phyloP scores from a whole-genome alignment of 192 early-diverging fungal genomes.

The Coemansia sp. region DNA sequence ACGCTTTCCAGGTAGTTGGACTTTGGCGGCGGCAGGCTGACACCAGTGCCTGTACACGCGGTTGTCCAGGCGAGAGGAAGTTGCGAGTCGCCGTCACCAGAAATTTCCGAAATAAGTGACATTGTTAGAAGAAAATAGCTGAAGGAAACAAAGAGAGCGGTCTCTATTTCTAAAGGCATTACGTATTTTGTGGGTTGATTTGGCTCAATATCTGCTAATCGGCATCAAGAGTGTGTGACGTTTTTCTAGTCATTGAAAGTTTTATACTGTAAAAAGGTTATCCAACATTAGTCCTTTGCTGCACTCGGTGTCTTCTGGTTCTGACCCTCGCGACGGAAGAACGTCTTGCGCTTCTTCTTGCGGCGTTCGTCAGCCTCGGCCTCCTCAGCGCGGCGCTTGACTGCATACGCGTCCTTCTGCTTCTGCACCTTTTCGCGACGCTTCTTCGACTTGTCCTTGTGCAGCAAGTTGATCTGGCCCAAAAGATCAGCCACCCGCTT shows the following conservation, averaged over 20 bases:
- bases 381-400: slow-evolving; percentile 56
- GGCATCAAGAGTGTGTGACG: no score
- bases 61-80: slow-evolving; percentile 28
- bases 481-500: slow-evolving; percentile 82
- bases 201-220: no score
- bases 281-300: slow-evolving; percentile 1
- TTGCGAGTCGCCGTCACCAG: slow-evolving; percentile 4
- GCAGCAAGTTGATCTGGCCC: slow-evolving; percentile 69
- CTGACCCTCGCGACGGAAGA: slow-evolving; percentile 66
- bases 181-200: no score
- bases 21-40: slow-evolving; percentile 14
- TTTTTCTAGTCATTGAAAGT: no score
- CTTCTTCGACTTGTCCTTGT: slow-evolving; percentile 79
- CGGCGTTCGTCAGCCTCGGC: slow-evolving; percentile 55
- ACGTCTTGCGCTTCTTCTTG: slow-evolving; percentile 67
- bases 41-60: slow-evolving; percentile 27
- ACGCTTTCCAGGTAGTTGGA: slow-evolving; percentile 41
- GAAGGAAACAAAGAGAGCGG: no score
- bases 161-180: no score
- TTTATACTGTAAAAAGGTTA: no score
- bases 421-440: slow-evolving; percentile 57
- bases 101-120: slow-evolving; percentile 35
- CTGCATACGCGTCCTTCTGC: slow-evolving; percentile 49
- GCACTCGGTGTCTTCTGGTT: slow-evolving; percentile 17
- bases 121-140: slow-evolving; percentile 1